Base-by-base conservation (phyloP, 805 yeast species). In the Saccharomyces jurei region DNA sequence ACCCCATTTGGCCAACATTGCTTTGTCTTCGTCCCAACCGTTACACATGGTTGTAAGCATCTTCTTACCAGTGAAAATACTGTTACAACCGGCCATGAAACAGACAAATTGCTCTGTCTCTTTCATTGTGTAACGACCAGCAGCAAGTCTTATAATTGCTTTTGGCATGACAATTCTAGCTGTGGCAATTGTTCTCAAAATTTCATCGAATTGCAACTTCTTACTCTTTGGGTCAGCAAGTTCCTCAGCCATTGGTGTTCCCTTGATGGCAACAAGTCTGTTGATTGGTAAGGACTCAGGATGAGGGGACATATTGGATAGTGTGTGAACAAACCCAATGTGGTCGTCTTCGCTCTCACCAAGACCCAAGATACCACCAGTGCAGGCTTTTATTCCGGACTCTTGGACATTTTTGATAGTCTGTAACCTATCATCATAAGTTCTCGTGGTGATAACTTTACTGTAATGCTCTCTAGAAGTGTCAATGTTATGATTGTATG, bases 201-300 rank as follows among this genome's bases (percentile, higher is more conserved):
- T 78, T 22, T 77, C 78, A 51, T 86, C 89, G 55, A 83, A 78
- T n/a, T 76, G 70, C 46, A 86, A 68, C 56, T 76, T 74, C 58
- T 76, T 75, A 13, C 68, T 63, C 10, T 78, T 77, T 17, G 53
- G 70, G 65, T 48, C 62, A 58, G 54, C 62, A 9, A 81, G 67
- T 56, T 81, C 86, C 49, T 79, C 79, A 29, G 78, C 84, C 74
- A 87, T 79, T 21, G 89, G 89, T 0, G 94, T 87, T 2, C 94
- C 94, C 56, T 83, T 80, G 53, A 87, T 86, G 2, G 90, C 82
- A n/a, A 87, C 89, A 49, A 87, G 73, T 61, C 87, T 76, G 66
- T 87, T 87, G 59, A 87, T 85, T n/a, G 94, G 94, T 52, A 87
- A 74, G 1, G 89, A 83, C 67, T 87, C 94, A 1, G 94, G 94